A percentile compares a stretch with the other conserved stretches of the same genome.
These are phyloP conservation scores for Austroboletus novae-zelandiae DNA, from an alignment of 1,284 basidiomycete species.

Conservation along the genomic window DNA sequence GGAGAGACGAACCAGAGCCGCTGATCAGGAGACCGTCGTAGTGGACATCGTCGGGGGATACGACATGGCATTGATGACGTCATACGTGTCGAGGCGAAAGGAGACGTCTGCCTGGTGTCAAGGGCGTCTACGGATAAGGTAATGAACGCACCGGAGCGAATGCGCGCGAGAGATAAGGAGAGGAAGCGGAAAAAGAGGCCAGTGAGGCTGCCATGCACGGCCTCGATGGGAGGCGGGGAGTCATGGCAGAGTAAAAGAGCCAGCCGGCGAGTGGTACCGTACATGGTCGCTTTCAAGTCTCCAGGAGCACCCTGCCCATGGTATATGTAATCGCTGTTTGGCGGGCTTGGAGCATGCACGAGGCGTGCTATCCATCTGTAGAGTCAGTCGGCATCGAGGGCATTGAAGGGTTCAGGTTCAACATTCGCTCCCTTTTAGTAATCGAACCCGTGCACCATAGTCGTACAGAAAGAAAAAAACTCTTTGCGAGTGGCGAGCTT, in stretches of 20 bases:
- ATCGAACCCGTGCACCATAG: too few species aligned
- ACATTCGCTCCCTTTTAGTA: too few species aligned
- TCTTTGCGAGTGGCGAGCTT: too few species aligned
- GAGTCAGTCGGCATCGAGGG: too few species aligned
- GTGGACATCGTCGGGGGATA: slow-evolving; percentile 51
- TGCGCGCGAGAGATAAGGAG: slow-evolving; percentile 16
- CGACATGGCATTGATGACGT: slow-evolving; percentile 50
- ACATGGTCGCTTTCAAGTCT: not conserved
- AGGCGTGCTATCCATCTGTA: too few species aligned
- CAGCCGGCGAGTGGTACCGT: slow-evolving; percentile 7
- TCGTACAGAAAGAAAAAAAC: too few species aligned
- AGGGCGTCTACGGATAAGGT: not conserved
- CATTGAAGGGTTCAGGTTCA: too few species aligned
- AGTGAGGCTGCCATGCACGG: slow-evolving; percentile 16
- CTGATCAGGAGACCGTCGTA: slow-evolving; percentile 66
- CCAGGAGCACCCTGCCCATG: too few species aligned
- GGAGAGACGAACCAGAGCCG: slow-evolving; percentile 55
- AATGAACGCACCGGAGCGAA: slow-evolving; percentile 2
- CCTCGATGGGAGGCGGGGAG: slow-evolving; percentile 3
- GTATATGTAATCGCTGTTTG: too few species aligned
- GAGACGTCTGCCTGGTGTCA: slow-evolving; percentile 10
- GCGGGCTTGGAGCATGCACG: too few species aligned
- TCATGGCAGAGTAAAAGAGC: slow-evolving; percentile 25
- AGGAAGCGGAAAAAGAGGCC: slow-evolving; percentile 16
- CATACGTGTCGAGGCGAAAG: slow-evolving; percentile 50